Percentiles rank a stretch among this genome's conserved stretches.
phyloP scores from a whole-genome alignment of 768 basidiomycete species.

The Boletus fagicola region DNA sequence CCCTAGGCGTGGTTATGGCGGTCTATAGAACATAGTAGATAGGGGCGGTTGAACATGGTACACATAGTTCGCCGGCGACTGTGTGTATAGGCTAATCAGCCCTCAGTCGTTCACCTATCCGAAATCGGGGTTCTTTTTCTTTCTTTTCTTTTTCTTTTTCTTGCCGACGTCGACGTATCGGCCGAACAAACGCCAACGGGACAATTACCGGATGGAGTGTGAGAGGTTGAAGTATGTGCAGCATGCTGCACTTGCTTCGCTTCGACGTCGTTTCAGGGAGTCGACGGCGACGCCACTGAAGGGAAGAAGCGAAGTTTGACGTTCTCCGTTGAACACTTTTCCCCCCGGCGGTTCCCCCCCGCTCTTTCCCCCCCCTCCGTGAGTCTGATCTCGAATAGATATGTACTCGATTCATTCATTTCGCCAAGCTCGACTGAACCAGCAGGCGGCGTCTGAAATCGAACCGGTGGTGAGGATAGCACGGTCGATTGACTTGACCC shows the following conservation, averaged over 20 bases:
- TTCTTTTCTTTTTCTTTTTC: too few relatives aligned
- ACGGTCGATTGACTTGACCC: background rate
- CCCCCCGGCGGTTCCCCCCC: background rate
- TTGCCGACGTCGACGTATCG: background rate
- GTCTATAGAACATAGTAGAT: background rate
- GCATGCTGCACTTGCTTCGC: background rate
- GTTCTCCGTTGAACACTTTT: background rate
- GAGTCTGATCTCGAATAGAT: background rate
- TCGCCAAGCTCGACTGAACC: background rate
- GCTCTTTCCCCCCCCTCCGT: background rate
- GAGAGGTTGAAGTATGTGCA: background rate
- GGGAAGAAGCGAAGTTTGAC: background rate
- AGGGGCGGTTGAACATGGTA: background rate
- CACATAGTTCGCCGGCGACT: too few relatives aligned
- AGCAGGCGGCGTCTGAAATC: background rate
- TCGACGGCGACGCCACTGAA: background rate
- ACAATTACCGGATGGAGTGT: background rate
- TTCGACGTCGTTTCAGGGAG: background rate
- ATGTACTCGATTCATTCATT: background rate
- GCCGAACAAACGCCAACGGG: background rate
- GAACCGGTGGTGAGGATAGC: background rate
- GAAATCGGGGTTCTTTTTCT: too few relatives aligned
- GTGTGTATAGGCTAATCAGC: too few relatives aligned
- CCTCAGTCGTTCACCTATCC: too few relatives aligned
- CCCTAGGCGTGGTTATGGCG: background rate